Conservation (phyloP, 495 filamentous ascomycete species). For the Daldinia vernicosa region DNA sequence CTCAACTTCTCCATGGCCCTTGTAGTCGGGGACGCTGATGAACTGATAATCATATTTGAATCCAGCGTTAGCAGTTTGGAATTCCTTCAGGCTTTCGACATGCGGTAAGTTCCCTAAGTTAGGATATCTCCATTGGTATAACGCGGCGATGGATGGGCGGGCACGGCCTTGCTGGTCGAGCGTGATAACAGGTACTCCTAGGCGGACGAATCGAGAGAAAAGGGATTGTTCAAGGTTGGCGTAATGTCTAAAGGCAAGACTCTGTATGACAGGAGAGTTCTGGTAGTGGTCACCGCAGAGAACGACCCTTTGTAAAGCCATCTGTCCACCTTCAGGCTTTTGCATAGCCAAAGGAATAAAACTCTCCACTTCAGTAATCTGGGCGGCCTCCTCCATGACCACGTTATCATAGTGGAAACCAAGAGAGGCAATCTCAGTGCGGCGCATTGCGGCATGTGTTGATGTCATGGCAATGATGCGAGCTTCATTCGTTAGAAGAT, state of each 20-base stretch:
- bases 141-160: constrained; percentile 81
- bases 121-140: constrained; percentile 95
- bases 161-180: constrained; percentile 94
- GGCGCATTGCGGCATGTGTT: constrained; percentile 97
- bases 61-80: constrained; percentile 85
- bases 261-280: constrained; percentile 95
- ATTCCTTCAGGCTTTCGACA: constrained; percentile 73
- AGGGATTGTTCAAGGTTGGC: constrained; percentile 95
- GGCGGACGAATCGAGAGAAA: constrained; percentile 86
- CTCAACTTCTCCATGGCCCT: constrained; percentile 86
- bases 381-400: constrained; percentile 98
- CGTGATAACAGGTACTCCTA: constrained; percentile 88
- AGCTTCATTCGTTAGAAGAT: constrained; percentile 92
- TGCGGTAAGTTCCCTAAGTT: constrained; percentile 80
- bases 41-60: constrained; percentile 97
- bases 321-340: constrained; percentile 75
- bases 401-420: constrained; percentile 99
- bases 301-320: constrained; percentile 85
- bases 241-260: constrained; percentile 94
- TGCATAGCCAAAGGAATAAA: constrained; percentile 95
- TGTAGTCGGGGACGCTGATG: constrained; percentile 94
- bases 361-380: constrained; percentile 97
- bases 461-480: constrained; percentile 98
- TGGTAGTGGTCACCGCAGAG: constrained; percentile 96
- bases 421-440: constrained; percentile 86